Base-by-base conservation (phyloP, 495 filamentous ascomycete genomes). In the Hypoxylon intermedium region DNA sequence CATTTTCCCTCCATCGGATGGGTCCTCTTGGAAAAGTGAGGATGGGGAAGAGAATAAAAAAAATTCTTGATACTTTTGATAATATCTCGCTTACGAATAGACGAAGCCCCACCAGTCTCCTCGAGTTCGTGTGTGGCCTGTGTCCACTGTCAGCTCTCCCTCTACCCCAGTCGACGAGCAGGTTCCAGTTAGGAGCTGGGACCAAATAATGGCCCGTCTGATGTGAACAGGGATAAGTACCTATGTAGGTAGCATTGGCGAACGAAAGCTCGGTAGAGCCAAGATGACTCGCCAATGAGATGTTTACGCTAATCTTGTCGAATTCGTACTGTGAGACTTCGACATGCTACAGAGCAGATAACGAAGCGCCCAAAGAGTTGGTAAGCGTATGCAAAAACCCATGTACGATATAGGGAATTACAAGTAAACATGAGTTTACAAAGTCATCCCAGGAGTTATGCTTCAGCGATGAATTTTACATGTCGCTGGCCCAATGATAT, bases 291-390 rank as follows among this genome's bases (percentile, higher is more conserved):
- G 16, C 46, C 16, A 42, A 41, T 52, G 23, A 48, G 31, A 46
- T 46, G 44, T 44, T n/a, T 38, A 45, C 44, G 38, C 45, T 26
- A 20, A 38, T 38, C 19, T 42, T 43, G 31, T 53, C 9, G 18
- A n/a, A 65, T 53, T 47, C 36, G 33, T 59, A 49, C 48, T 53
- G 53, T 55, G 41, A 21, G 21, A 13, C 24, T 33, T 45, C 16
- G 34, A 13, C 24, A 15, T 45, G 36, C 36, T 38, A 21, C 21
- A 50, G 41, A 37, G 13, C 2, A 54, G 60, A 64, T 64, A 64
- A 64, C 54, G 49, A 64, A 64, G 49, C 54, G 54, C 60, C 40
- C 54, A 58, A 42, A 40, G 43, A 47, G 28, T 53, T 28, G 41
- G 48, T 58, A 47, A 31, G 49, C 38, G 40, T 31, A 62, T 50